Conservation (phyloP, 768 basidiomycete genomes). For the Trametes gibbosa region DNA sequence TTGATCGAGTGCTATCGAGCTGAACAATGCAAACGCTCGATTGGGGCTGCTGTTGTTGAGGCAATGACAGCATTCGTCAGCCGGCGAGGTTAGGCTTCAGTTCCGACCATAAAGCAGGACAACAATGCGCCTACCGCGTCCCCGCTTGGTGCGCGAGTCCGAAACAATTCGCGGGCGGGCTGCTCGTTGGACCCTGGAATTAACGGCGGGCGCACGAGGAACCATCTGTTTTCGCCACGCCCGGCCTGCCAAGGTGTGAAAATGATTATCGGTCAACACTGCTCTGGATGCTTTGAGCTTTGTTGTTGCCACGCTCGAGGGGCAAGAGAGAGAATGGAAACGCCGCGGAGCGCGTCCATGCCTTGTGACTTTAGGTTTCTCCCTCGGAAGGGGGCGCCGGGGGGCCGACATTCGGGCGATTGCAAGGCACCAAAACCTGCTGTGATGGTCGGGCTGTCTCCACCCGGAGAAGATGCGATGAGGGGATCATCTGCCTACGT, state of each 20-base stretch:
- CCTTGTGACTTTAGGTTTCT: conserved; percentile 15
- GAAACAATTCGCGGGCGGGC: background rate
- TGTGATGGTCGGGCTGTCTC: conserved; percentile 11
- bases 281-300: background rate
- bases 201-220: background rate
- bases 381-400: conserved; percentile 13
- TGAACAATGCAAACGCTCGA: background rate
- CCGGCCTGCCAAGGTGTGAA: conserved; percentile 15
- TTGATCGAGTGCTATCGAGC: conserved; percentile 10
- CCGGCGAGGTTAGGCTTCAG: conserved; percentile 3
- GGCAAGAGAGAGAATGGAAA: conserved; percentile 1
- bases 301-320: conserved; percentile 5
- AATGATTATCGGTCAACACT: background rate
- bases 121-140: background rate
- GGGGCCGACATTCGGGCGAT: conserved; percentile 4
- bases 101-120: background rate
- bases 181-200: background rate
- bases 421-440: conserved; percentile 6
- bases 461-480: conserved; percentile 7
- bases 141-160: background rate
- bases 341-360: conserved; percentile 8
- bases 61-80: conserved; percentile 9
- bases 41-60: background rate
- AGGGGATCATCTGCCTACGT: conserved; percentile 2
- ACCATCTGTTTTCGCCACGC: background rate